A percentile compares a stretch with the other conserved stretches of the same genome.
phyloP scores from a whole-genome alignment of 148 eudicot species.

The Vaccinium corymbosum region DNA sequence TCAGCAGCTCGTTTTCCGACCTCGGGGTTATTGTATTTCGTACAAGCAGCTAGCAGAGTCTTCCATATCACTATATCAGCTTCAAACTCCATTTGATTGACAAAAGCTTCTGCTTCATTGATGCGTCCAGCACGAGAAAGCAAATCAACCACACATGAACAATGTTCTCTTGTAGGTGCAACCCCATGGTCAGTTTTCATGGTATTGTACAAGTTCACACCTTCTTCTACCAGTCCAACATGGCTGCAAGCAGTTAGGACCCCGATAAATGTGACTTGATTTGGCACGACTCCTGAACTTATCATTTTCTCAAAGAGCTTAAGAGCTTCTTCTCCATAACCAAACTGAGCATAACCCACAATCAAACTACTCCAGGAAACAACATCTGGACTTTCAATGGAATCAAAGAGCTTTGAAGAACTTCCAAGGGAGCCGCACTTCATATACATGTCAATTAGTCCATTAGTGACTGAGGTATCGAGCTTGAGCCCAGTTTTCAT shows the following conservation, averaged over 20 bases:
- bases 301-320: constrained; percentile 31
- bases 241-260: constrained; percentile 45
- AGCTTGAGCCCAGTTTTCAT: constrained; percentile 27
- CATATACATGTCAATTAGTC: constrained; percentile 37
- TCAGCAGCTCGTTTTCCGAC: constrained; percentile 41
- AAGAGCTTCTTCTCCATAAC: constrained; percentile 41
- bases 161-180: constrained; percentile 35
- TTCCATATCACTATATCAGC: constrained; percentile 47
- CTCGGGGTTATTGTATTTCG: constrained; percentile 22
- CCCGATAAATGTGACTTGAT: constrained; percentile 38
- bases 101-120: constrained; percentile 38
- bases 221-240: constrained; percentile 41
- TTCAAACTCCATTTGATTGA: constrained; percentile 30
- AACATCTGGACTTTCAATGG: constrained; percentile 35
- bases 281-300: constrained; percentile 27
- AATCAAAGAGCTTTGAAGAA: constrained; percentile 31
- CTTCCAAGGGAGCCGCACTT: constrained; percentile 36
- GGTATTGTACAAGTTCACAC: constrained; percentile 25
- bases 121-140: constrained; percentile 42
- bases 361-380: constrained; percentile 43
- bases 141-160: constrained; percentile 39
- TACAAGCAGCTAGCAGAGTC: constrained; percentile 42
- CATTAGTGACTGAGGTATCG: constrained; percentile 27
- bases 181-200: constrained; percentile 35
- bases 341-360: constrained; percentile 42